Base-by-base conservation (phyloP, 2,329 filamentous ascomycete species). In the Xenosphaeropsis pyriputrescens region DNA sequence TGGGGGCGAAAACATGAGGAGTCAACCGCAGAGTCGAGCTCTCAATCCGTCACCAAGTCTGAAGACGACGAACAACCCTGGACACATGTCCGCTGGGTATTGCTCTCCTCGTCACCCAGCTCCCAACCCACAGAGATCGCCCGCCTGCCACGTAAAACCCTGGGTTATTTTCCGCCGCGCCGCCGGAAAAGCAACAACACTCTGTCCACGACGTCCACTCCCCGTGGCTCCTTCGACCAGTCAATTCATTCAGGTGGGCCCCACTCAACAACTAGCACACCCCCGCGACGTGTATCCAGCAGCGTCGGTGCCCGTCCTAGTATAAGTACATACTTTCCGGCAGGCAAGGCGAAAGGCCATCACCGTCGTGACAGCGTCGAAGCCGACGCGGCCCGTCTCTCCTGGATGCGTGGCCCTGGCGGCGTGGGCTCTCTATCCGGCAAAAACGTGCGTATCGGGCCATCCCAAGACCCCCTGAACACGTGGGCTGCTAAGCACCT, bases 131-230 rank as follows among this genome's bases (percentile, higher is more conserved):
- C 91, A 17, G 84, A 95, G 56, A 91, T 98, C 46, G 85, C 78
- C 13, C 77, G 91, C 19, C 75, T 96, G 41, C 76, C 85, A 16
- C 76, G 84, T 40, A 77, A 79, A 58, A 72, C 80, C 2, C 68
- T 95, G 33, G 89, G 88, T 17, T 96, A 89, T 59, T 96, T 96
- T 52, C 89, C 89, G 3, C 88, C 88, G 6, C 74, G 86, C 15
- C 88, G 75, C 91, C 91, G 77, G 91, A 51, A 56, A 41, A 57
- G 53, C 29, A 60, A 72, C 8, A 65, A 70, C 48, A 76, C 76
- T 1, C 69, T 71, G 37, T 81, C 82, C 2, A 68, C 75, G 12
- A 47, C 76, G 37, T 74, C 77, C 14, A 85, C 79, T 2, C 81
- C 82, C 6, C 49, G 52, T 17, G 51, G 29, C 18, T 56, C 53